Conservation (phyloP, 441 rosid species). For the Metrosideros polymorpha region DNA sequence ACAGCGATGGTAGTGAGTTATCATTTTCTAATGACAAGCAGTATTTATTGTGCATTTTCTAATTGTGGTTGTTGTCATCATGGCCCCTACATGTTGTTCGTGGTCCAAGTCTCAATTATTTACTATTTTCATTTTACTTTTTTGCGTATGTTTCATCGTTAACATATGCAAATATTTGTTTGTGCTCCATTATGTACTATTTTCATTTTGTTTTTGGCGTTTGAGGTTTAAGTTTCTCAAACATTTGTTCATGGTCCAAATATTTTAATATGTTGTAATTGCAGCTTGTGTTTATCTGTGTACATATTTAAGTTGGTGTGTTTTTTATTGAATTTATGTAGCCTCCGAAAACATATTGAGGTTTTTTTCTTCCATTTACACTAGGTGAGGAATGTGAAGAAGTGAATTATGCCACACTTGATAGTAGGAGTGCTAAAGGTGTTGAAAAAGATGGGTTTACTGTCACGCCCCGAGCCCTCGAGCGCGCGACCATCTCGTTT, state of each 20-base stretch:
- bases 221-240: too few relatives aligned
- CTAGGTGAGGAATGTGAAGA: neutral
- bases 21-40: neutral
- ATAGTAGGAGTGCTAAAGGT: rapidly evolving
- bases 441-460: too few relatives aligned
- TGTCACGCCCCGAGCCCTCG: too few relatives aligned
- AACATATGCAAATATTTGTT: too few relatives aligned
- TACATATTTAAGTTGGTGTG: neutral
- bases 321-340: neutral
- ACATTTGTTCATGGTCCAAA: neutral
- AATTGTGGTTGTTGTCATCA: neutral
- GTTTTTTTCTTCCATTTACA: too few relatives aligned
- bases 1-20: neutral
- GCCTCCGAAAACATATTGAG: too few relatives aligned
- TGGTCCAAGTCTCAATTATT: neutral
- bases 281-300: rapidly evolving
- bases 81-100: too few relatives aligned
- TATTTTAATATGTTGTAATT: too few relatives aligned
- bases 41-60: neutral
- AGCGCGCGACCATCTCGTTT: too few relatives aligned
- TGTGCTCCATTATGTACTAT: too few relatives aligned
- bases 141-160: neutral
- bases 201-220: too few relatives aligned
- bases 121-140: neutral
- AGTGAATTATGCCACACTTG: neutral